A percentile compares a stretch with the other conserved stretches of the same genome.
Evolutionary conservation across 495 filamentous ascomycete genomes (phyloP).

Genomic region (Parathielavia hyrcaniae): DNA sequence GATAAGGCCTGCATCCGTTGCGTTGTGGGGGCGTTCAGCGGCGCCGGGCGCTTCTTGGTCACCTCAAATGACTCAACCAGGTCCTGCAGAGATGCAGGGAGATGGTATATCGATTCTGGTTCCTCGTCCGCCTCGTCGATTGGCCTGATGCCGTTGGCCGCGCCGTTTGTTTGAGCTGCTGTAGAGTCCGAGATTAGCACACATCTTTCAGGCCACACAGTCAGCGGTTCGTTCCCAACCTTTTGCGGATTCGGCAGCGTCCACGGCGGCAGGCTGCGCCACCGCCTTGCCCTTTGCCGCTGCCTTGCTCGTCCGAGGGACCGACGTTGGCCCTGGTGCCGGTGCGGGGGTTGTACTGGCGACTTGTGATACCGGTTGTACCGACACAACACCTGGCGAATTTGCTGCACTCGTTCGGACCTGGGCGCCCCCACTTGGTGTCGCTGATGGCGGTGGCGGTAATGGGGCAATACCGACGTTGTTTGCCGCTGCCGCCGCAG

Average conservation of each 20-base stretch:
- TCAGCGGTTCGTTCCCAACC: not conserved
- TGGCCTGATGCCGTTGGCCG: constrained; percentile 45
- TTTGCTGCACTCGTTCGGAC: constrained; percentile 40
- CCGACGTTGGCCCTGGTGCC: constrained; percentile 22
- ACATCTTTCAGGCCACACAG: constrained; percentile 3
- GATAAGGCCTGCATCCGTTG: constrained; percentile 68
- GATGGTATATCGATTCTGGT: constrained; percentile 86
- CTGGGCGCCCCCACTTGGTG: constrained; percentile 31
- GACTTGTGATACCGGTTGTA: constrained; percentile 39
- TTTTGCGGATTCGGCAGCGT: constrained; percentile 17
- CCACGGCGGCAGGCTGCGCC: constrained; percentile 24
- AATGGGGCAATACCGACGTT: constrained; percentile 90
- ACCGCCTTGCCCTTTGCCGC: constrained; percentile 40
- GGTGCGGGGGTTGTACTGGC: constrained; percentile 21
- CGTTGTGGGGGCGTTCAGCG: constrained; percentile 54
- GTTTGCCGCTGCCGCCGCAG: constrained; percentile 90
- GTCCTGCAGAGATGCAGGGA: constrained; percentile 86
- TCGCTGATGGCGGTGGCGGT: constrained; percentile 68
- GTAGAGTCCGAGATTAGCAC: constrained; percentile 24
- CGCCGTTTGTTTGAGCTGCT: constrained; percentile 50
- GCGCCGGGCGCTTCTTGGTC: constrained; percentile 60
- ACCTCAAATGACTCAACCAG: constrained; percentile 83
- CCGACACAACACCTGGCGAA: constrained; percentile 37
- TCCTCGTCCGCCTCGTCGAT: constrained; percentile 45
- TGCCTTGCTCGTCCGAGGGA: constrained; percentile 19